These are phyloP conservation scores for Phyllachora maydis DNA, from an alignment of 2,329 filamentous ascomycete species.

Conservation along the genomic window DNA sequence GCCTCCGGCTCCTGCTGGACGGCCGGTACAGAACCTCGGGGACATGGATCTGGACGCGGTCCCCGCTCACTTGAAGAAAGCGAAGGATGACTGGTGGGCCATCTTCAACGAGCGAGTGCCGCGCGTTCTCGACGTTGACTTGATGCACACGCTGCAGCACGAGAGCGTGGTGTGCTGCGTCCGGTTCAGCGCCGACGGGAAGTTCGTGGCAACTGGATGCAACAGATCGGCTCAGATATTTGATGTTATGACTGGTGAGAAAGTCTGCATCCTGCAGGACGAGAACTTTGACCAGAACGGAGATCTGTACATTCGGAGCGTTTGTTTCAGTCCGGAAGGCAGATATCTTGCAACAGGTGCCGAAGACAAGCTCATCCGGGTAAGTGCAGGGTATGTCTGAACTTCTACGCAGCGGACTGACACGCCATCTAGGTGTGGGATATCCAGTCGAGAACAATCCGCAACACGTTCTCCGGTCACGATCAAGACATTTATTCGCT, in stretches of 20 bases:
- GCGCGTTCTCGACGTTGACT: slow-evolving; percentile 76
- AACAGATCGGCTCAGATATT: slow-evolving; percentile 99
- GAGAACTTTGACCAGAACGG: slow-evolving; percentile 71
- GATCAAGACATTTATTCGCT: slow-evolving; percentile 97
- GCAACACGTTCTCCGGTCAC: slow-evolving; percentile 86
- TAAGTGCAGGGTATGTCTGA: slow-evolving; percentile 20
- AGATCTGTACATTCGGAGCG: slow-evolving; percentile 90
- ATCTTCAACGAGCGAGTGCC: slow-evolving; percentile 89
- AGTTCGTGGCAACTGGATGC: slow-evolving; percentile 90
- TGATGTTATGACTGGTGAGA: slow-evolving; percentile 71
- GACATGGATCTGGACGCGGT: slow-evolving; percentile 77
- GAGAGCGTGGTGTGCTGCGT: slow-evolving; percentile 98
- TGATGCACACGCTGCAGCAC: slow-evolving; percentile 81
- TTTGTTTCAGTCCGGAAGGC: slow-evolving; percentile 96
- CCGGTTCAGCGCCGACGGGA: slow-evolving; percentile 85
- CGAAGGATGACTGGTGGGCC: slow-evolving; percentile 82
- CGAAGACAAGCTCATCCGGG: slow-evolving; percentile 91
- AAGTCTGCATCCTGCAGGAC: slow-evolving; percentile 79
- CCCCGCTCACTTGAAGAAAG: slow-evolving; percentile 72
- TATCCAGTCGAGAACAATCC: slow-evolving; percentile 63
- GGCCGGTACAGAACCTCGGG: slow-evolving; percentile 40
- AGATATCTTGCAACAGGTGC: slow-evolving; percentile 87
- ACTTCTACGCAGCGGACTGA: slow-evolving; percentile 1
- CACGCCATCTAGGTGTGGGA: slow-evolving; percentile 63
- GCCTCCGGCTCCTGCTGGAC: too few species aligned